Evolutionary conservation across 495 filamentous ascomycete species (phyloP).

Genomic region (Lepraria neglecta): DNA sequence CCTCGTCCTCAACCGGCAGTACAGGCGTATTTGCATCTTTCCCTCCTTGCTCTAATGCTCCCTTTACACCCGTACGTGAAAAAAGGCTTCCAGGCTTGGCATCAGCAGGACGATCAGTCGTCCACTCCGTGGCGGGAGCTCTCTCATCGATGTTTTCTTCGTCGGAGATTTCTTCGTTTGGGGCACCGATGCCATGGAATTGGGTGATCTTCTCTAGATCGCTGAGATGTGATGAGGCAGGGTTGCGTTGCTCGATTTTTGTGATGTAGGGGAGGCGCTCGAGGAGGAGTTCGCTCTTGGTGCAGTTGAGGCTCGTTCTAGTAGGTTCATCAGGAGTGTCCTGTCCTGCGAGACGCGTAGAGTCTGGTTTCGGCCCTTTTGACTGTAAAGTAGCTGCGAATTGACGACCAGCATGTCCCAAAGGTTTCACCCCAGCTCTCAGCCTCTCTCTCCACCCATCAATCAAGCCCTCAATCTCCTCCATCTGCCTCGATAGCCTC

Average conservation of each 20-base stretch:
- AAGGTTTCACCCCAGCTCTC: conserved; percentile 12
- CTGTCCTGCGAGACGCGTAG: conserved; percentile 4
- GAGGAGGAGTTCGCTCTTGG: conserved; percentile 67
- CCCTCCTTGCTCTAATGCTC: conserved; percentile 23
- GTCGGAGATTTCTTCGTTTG: conserved; percentile 30
- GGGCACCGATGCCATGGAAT: conserved; percentile 49
- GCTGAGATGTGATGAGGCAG: conserved; percentile 28
- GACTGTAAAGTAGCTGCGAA: conserved; percentile 31
- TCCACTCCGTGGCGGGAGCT: conserved; percentile 23
- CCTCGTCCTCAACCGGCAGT: conserved; percentile 37
- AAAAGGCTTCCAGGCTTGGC: conserved; percentile 27
- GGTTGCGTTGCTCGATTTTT: conserved; percentile 46
- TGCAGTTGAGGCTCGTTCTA: conserved; percentile 28
- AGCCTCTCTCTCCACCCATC: conserved; percentile 53
- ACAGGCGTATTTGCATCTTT: conserved; percentile 20
- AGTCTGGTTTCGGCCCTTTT: conserved; percentile 16
- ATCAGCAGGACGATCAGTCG: conserved; percentile 18
- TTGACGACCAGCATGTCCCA: conserved; percentile 27
- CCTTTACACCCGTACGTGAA: no score
- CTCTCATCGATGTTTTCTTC: conserved; percentile 52
- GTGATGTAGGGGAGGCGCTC: conserved; percentile 81
- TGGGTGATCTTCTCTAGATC: conserved; percentile 65
- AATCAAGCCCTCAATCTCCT: conserved; percentile 68
- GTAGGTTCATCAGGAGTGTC: not conserved
- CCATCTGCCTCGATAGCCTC: conserved; percentile 67